phyloP scores from a whole-genome alignment of 1,284 basidiomycete genomes.

The Boletus sp. region DNA sequence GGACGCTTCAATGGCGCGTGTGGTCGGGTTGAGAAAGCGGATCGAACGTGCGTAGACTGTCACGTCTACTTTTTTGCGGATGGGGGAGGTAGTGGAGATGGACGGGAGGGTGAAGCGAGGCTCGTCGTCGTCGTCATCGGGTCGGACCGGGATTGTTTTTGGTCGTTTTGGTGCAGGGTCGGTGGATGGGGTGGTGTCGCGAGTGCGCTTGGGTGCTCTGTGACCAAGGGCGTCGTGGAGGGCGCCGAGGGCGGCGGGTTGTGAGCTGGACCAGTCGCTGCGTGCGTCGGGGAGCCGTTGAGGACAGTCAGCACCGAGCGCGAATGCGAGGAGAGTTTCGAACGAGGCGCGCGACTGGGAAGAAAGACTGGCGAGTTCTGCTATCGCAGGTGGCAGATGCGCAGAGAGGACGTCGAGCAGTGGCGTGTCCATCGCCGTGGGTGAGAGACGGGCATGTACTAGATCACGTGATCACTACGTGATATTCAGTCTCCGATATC shows the following conservation, averaged over 20 bases:
- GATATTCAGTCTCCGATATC: too few species aligned
- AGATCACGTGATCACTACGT: too few species aligned
- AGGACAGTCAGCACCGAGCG: constrained; percentile 36
- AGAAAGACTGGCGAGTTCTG: constrained; percentile 13
- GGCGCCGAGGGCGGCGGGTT: constrained; percentile 32
- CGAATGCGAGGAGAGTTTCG: constrained; percentile 36
- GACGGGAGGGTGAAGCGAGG: constrained; percentile 59
- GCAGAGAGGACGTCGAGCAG: constrained; percentile 29
- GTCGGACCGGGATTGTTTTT: neutral
- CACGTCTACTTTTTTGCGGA: constrained; percentile 71
- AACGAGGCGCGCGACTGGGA: constrained; percentile 6
- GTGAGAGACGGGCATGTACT: neutral
- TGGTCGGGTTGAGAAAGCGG: constrained; percentile 51
- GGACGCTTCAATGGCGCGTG: constrained; percentile 49
- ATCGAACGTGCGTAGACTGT: constrained; percentile 53
- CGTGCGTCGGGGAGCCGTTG: constrained; percentile 14
- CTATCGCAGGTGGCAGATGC: constrained; percentile 25
- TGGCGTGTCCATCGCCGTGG: constrained; percentile 31
- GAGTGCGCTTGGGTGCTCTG: constrained; percentile 26
- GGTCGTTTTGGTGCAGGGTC: constrained; percentile 20
- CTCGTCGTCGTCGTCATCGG: constrained; percentile 36
- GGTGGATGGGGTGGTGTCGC: constrained; percentile 23
- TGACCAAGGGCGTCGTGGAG: constrained; percentile 18
- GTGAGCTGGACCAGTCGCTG: constrained; percentile 28
- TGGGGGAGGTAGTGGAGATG: constrained; percentile 64